Evolutionary conservation across 1,284 basidiomycete species (phyloP).

Genomic region (Trichosporon asahii): DNA sequence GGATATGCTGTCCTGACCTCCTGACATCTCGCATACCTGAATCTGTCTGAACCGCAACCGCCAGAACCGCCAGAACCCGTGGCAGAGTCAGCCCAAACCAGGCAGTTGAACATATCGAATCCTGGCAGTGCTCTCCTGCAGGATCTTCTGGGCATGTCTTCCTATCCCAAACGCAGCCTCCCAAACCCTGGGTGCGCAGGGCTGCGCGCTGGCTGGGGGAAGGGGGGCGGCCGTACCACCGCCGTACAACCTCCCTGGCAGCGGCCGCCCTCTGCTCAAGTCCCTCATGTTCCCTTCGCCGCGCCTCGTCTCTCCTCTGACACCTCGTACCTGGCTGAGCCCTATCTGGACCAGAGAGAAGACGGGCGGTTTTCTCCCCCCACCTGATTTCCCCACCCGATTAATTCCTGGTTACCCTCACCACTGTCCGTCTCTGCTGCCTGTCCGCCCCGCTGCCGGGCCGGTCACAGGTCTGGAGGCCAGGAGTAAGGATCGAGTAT

Average conservation of each 20-base stretch:
- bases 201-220: neutral
- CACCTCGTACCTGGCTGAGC: neutral
- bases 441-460: neutral
- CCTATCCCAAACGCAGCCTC: constrained; percentile 8
- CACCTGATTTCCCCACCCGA: constrained; percentile 2
- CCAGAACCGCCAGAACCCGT: constrained; percentile 7
- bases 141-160: constrained; percentile 6
- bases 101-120: constrained; percentile 5
- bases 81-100: neutral
- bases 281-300: neutral
- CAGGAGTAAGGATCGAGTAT: neutral
- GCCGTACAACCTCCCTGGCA: neutral
- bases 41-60: constrained; percentile 9
- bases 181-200: neutral
- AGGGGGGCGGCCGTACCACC: constrained; percentile 1
- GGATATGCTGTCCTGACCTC: neutral
- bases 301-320: constrained; percentile 2
- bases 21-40: constrained; percentile 10
- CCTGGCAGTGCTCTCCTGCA: constrained; percentile 5
- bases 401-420: neutral
- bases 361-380: neutral
- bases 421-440: neutral
- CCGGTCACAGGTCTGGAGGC: neutral
- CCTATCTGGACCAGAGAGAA: neutral
- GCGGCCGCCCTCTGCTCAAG: neutral